These are phyloP conservation scores for Stromatinia cepivora DNA, from an alignment of 2,329 filamentous ascomycete species.

Conservation along the genomic window DNA sequence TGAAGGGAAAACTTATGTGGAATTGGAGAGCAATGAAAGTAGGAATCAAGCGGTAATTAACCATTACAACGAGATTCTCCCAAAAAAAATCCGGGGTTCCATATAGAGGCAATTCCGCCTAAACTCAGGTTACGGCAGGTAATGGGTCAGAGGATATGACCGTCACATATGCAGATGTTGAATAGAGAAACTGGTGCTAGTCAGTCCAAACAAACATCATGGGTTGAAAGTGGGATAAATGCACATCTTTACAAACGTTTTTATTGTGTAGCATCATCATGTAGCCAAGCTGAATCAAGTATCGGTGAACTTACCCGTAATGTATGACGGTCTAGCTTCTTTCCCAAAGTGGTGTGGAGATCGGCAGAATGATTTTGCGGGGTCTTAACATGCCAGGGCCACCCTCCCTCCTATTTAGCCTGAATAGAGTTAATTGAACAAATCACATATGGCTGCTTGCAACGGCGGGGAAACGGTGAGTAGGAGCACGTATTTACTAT, in stretches of 20 bases:
- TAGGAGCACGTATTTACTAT: neutral
- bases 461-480: neutral
- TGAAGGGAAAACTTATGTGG: neutral
- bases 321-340: neutral
- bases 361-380: constrained; percentile 36
- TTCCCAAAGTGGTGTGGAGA: constrained; percentile 26
- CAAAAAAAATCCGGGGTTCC: constrained; percentile 1
- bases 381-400: constrained; percentile 27
- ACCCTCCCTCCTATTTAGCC: constrained; percentile 34
- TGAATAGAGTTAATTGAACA: constrained; percentile 26
- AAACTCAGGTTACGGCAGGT: neutral
- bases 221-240: neutral
- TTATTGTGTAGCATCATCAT: neutral
- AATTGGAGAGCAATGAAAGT: neutral
- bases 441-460: neutral
- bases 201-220: constrained; percentile 3
- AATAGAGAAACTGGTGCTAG: neutral
- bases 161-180: constrained; percentile 1
- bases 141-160: neutral
- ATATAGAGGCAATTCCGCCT: neutral
- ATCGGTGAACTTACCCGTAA: neutral
- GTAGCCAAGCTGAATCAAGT: neutral
- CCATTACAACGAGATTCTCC: neutral
- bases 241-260: neutral
- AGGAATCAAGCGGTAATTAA: constrained; percentile 11